Evolutionary conservation across 331 rosid species (phyloP), one percentile per base, ranked within the genome.

Genomic region (Ulmus americana): DNA sequence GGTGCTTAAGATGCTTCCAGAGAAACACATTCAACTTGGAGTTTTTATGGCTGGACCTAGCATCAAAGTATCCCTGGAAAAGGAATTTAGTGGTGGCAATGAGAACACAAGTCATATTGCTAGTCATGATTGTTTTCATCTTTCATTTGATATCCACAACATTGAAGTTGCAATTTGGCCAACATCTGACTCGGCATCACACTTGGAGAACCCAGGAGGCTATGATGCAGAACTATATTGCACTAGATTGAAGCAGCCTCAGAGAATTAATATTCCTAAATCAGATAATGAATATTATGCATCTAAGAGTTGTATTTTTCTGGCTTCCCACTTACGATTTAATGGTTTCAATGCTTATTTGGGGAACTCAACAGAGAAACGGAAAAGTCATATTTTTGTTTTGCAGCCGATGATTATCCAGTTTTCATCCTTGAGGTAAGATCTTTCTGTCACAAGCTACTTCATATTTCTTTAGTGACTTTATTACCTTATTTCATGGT

Each of bases 101-200:
- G 52, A 68, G 65, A 72, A 61, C 64, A 70, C 45, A 59, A 70
- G 59, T 71, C 76, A 67, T 64, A 63, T 42, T 51, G 63, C 13
- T 55, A 68, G 60, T 61, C 81, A 55, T 74, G 81, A 74, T 65
- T 64, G 65, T 46, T 63, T 82, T 81, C 75, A 72, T 74, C 69
- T 89, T 60, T 69, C 63, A 71, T 68, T 88, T 69, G 87, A 91
- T 70, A 28, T 92, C 38, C 76, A 72, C 45, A 77, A 64, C 67
- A 74, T 92, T 71, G 83, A 86, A 74, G 74, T 78, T 80, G 86
- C 79, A 67, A 71, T 79, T 45, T 78, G 95, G 84, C 84, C 85
- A 68, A 70, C 78, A 55, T 77, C 66, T 69, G 85, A 70, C 74
- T 57, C 70, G 67, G 42, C 63, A 53, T 69, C 83, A 74, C 61